Evolutionary conservation across 2,329 filamentous ascomycete genomes (phyloP), one percentile per base, ranked within the genome.

Genomic region (Taxawa tesnikishii): DNA sequence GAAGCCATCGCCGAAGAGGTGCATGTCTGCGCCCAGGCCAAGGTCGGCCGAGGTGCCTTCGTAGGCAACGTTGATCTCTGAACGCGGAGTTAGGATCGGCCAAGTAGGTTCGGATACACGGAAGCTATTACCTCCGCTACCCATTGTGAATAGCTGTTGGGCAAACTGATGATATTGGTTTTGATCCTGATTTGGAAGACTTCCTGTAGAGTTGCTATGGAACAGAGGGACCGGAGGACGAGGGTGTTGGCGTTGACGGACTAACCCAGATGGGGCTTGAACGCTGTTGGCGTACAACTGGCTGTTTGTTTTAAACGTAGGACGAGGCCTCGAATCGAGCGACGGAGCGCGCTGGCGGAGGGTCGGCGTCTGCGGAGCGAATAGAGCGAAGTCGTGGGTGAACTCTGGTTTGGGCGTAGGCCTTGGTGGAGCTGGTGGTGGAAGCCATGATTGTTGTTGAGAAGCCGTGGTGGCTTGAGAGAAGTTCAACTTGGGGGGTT

Each of bases 391-490:
- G 75, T 85, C 80, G 67, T 78, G 55, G 35, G 50, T 56, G 56
- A 60, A 63, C 48, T 51, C 54, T 47, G 53, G 54, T 51, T 56
- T 51, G 46, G 65, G 62, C 56, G 61, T 65, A 62, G 61, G 58
- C 60, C 53, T 59, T 55, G 54, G 57, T 59, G 58, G 49, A 53
- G 62, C 51, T 58, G 63, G 56, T 60, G 63, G 57, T 72, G 78
- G 72, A 75, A 70, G 79, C 81, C 81, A 87, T 87, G 70, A 50
- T 84, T 75, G 73, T 53, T 62, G 57, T 57, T 60, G 56, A 59
- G 75, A 72, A 82, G 80, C 79, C 80, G 80, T 85, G 70, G 70
- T 84, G 78, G 79, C 78, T 76, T 81, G 75, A 73, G 67, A 53
- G 47, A 69, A 73, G 73, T 78, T 76, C 73, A 67, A 71, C 53